Base-by-base conservation (phyloP, 1,139 yeast species). In the Sugiyamaella castrensis region DNA sequence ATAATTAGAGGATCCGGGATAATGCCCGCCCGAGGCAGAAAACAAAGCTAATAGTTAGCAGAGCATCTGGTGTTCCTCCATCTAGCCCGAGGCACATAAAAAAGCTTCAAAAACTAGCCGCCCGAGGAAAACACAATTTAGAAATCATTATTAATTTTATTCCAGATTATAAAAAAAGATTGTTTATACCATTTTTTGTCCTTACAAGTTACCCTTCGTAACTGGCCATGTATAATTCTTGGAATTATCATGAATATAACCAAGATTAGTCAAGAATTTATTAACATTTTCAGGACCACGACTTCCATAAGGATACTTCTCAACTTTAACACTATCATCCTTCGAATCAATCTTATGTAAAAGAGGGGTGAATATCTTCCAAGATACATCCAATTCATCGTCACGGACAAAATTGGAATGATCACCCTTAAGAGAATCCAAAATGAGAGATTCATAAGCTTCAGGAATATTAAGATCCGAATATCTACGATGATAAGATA, bases 351-450 rank as follows among this genome's bases (percentile, higher is more conserved):
- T 98, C 57, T 92, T 75, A 68, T 79, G 77, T 66, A 94, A 77
- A 58, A 94, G 74, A 15, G 98, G 98, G 13, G 98, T 91, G 74
- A 92, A 91, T 53, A 92, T 73, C 62, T 79, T 77, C 99, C 99
- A 92, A 53, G 95, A 84, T 53, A 84, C 82, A 53, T 91, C 97
- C 66, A 94, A 80, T 73, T 92, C 99, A 68, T 92, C 99, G 67
- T 91, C 98, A 73, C 98, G 85, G 34, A 92, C 98, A 68, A 94
- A 92, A 73, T 91, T 91, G 53, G 98, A 85, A 72, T 92, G 98
- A 71, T 91, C 95, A 52, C 95, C 98, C 60, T 81, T 77, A 66
- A 84, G 73, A 55, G 92, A 87, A 69, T 94, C 98, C 69, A 95
- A 81, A 61, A 92, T 87, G 62, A 92, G 81, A 2, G 96, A 86